A percentile compares a stretch with the other conserved stretches of the same genome.
Conservation (phyloP, 1,284 basidiomycete species). For the Gomphus bonarii region DNA sequence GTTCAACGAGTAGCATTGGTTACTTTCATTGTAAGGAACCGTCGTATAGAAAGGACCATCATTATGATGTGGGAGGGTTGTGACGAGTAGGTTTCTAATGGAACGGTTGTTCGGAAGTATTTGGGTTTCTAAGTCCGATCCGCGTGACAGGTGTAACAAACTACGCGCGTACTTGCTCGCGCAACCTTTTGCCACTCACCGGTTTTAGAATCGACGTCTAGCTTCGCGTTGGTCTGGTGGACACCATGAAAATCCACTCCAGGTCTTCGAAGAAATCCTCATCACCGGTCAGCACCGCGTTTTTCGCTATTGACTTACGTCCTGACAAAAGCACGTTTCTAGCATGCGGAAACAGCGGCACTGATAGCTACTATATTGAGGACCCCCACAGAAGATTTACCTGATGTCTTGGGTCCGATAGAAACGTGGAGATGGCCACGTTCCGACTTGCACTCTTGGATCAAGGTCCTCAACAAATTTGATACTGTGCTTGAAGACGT, state of each 20-base stretch:
- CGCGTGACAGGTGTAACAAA: not conserved
- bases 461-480: slow-evolving; percentile 90
- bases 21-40: too few relatives aligned
- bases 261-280: slow-evolving; percentile 54
- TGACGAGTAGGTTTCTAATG: too few relatives aligned
- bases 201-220: not conserved
- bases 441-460: slow-evolving; percentile 96
- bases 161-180: not conserved
- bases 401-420: slow-evolving; percentile 52
- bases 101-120: too few relatives aligned
- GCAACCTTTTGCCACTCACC: not conserved
- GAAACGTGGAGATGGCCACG: slow-evolving; percentile 90
- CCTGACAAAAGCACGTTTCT: slow-evolving; percentile 10
- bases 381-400: slow-evolving; percentile 56
- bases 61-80: too few relatives aligned
- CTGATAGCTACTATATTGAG: slow-evolving; percentile 60
- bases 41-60: too few relatives aligned
- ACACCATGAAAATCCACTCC: slow-evolving; percentile 15
- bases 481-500: slow-evolving; percentile 79
- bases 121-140: not conserved
- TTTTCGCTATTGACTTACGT: slow-evolving; percentile 14
- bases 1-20: too few relatives aligned
- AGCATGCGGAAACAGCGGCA: slow-evolving; percentile 71
- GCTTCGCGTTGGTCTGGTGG: slow-evolving; percentile 7
- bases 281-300: slow-evolving; percentile 44